Evolutionary conservation across 78 protist species (phyloP), one percentile per base, ranked within the genome.

Genomic region (Dictyostelium intermedium): DNA sequence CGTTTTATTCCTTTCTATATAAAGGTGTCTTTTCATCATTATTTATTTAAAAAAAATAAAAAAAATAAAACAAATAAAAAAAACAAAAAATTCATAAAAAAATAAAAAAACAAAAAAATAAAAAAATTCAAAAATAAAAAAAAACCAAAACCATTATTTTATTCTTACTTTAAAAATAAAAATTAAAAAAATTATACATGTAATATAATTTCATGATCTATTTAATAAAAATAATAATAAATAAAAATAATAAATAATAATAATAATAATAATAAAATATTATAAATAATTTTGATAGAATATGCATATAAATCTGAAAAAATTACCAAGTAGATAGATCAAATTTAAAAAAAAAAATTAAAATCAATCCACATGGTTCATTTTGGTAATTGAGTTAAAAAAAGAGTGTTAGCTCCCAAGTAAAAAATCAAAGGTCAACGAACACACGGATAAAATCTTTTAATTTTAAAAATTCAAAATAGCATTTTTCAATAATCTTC

Each of bases 21-120:
- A n/a, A 63, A 63, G n/a, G n/a, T 63, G 73, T 25, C 73, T 27
- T 63, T 63, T 63, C 73, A 63, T 63, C 73, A 63, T 63, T 63
- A 8, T 16, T 63, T 6, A 8, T 23, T 20, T 20, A 25, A 63
- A 23, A 63, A 9, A 25, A 25, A 25, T n/a, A n/a, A 8, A n/a
- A n/a, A 8, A n/a, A 61, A 61, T 8, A n/a, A 61, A 61, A 72
- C 30, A 27, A 50, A 10, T 1, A 1, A 50, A 50, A 16, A 50
- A 50, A 50, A 2, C 13, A 50, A 50, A 50, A 50, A 50, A 50
- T 50, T 50, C 14, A 7, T 0, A 25, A n/a, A n/a, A n/a, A 7
- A 61, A 23, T 4, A 4, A 61, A 61, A 61, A 72, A 72, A 27
- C 1, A 13, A 50, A 50, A 50, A 50, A 50, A 50, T 16, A 10